Evolutionary conservation across 768 basidiomycete genomes (phyloP), one percentile per base, ranked within the genome.

Genomic region (Trametes cingulata): DNA sequence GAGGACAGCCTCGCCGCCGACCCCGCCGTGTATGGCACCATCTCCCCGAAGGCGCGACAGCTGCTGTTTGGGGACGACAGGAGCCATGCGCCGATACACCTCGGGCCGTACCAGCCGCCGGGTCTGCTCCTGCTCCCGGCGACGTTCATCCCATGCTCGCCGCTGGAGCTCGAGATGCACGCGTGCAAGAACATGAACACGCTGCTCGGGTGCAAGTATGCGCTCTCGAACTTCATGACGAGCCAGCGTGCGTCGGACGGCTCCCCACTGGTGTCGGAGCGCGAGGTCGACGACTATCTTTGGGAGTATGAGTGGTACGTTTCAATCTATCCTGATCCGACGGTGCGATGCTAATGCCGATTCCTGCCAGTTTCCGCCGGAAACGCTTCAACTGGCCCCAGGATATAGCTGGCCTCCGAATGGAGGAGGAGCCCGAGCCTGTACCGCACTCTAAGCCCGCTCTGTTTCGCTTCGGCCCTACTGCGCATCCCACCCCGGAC

Each of bases 161-260:
- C 87, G 22, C 67, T 71, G 3, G 88, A 88, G 68, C 75, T 91
- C 35, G 89, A 91, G 74, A 85, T 88, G 84, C 86, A 90, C 66
- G 79, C 84, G n/a, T 86, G 84, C 73, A 87, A 85, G 72, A 79
- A 85, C 67, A 73, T 90, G 49, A 86, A 91, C 67, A 78, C 79
- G 6, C 69, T 91, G 2, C 74, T 91, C 24, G 83, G 82, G 29
- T 87, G 84, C 67, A 82, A 83, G 66, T 75, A 76, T 36, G 86
- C 88, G 4, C 73, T 91, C 10, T 68, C 64, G 6, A 82, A 83
- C 45, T 85, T 75, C 67, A 67, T 87, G 14, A 52, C 69, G 19
- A 77, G 79, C 25, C 64, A 72, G 19, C 57, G 60, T 22, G 66
- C 64, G 24, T 62, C 55, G 36, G 52, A 62, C 25, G 71, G 70